Percentiles rank a stretch among this genome's conserved stretches.
Conservation (phyloP, 169 alveolate genomes). For the Eimeria praecox region DNA sequence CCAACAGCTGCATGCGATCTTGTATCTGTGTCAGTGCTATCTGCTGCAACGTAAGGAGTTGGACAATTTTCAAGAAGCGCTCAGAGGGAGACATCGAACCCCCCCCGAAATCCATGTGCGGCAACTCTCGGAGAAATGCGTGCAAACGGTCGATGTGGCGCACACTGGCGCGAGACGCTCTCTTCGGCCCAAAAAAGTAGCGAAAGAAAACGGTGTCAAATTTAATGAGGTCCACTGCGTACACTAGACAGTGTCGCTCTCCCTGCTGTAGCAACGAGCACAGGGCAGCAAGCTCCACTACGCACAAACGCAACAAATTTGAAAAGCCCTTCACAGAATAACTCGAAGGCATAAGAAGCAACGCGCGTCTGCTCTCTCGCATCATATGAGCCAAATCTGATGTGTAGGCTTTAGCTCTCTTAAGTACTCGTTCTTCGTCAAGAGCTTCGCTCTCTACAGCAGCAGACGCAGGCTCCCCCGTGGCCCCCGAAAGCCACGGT, state of each 20-base stretch:
- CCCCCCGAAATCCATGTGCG: not conserved
- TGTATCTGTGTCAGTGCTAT: not conserved
- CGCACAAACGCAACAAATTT: not conserved
- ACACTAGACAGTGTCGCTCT: not conserved
- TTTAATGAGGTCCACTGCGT: not conserved
- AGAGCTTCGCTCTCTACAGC: not conserved
- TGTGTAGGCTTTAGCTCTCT: not conserved
- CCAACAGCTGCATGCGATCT: not conserved
- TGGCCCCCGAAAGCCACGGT: not conserved
- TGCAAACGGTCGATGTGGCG: not conserved
- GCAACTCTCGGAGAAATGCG: not conserved
- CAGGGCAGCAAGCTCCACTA: constrained; percentile 14
- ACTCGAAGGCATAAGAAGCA: not conserved
- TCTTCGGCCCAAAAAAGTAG: not conserved
- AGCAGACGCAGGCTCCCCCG: not conserved
- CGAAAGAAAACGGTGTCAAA: not conserved
- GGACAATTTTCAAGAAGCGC: not conserved
- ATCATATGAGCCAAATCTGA: not conserved
- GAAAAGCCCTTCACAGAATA: not conserved
- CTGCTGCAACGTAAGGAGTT: not conserved
- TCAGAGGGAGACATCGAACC: not conserved
- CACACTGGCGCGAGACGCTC: not conserved
- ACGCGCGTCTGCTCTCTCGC: not conserved
- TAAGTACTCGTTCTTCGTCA: not conserved
- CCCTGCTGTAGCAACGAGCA: not conserved